A percentile compares a stretch with the other conserved stretches of the same genome.
phyloP scores from a whole-genome alignment of 1,284 basidiomycete genomes.

The Moesziomyces sp. region DNA sequence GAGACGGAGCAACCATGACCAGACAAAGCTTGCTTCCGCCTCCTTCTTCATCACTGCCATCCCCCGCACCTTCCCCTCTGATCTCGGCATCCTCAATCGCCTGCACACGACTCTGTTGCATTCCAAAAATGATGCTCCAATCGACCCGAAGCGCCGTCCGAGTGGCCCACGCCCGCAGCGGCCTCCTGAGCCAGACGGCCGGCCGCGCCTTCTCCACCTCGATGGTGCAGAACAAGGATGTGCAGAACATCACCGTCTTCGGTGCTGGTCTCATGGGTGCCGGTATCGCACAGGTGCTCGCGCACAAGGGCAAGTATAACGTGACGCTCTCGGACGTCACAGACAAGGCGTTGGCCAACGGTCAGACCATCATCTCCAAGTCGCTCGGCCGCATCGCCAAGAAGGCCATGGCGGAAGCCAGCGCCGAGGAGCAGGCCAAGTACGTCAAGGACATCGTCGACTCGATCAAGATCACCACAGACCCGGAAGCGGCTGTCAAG shows the following conservation, averaged over 20 bases:
- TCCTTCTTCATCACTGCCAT: not conserved
- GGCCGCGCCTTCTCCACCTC: constrained; percentile 55
- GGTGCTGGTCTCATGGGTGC: constrained; percentile 67
- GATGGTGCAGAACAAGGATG: constrained; percentile 58
- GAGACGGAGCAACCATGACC: not conserved
- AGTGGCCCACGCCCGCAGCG: constrained; percentile 15
- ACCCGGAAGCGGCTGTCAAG: constrained; percentile 70
- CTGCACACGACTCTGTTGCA: no score
- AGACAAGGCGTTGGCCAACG: constrained; percentile 70
- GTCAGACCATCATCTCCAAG: constrained; percentile 72
- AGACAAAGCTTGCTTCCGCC: not conserved
- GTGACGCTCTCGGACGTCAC: constrained; percentile 69
- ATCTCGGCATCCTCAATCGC: no score
- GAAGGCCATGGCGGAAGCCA: constrained; percentile 71
- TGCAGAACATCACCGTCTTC: constrained; percentile 67
- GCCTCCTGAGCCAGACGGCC: constrained; percentile 19
- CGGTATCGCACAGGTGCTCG: constrained; percentile 66
- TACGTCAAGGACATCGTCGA: constrained; percentile 69
- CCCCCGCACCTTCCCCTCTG: not conserved
- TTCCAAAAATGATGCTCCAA: constrained; percentile 29
- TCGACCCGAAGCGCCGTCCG: constrained; percentile 28
- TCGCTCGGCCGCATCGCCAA: constrained; percentile 71
- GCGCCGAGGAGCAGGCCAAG: constrained; percentile 68
- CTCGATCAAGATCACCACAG: constrained; percentile 71
- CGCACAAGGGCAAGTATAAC: constrained; percentile 66